Conservation (phyloP, 768 basidiomycete species). For the Mycena floridula region DNA sequence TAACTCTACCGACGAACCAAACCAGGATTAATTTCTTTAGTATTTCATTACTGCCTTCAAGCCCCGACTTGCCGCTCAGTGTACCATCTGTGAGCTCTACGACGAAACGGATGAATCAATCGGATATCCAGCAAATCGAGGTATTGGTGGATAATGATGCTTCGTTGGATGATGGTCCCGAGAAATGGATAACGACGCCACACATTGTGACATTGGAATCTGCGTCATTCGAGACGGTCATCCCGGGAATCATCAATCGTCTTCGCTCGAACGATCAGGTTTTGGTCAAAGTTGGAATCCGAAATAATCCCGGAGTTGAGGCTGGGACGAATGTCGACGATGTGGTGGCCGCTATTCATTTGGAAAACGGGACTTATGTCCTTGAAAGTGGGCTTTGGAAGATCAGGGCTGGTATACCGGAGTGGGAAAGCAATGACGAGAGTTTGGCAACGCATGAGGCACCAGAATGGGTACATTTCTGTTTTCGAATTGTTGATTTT, state of each 20-base stretch:
- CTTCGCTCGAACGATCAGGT: background rate
- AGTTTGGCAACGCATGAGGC: background rate
- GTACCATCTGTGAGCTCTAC: background rate
- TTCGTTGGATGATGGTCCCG: background rate
- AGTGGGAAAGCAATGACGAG: background rate
- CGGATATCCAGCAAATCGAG: background rate
- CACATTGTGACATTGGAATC: background rate
- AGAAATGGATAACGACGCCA: background rate
- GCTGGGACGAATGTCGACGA: background rate
- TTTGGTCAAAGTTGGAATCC: background rate
- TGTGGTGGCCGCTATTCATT: too few species aligned
- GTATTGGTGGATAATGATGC: background rate
- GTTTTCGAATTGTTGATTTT: background rate
- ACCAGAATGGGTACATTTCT: background rate
- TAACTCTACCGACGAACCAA: background rate
- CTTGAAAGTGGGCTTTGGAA: too few species aligned
- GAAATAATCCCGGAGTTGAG: background rate
- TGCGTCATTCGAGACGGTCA: background rate
- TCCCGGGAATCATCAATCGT: background rate
- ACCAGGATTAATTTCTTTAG: background rate
- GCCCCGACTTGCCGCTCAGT: background rate
- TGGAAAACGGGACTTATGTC: too few species aligned
- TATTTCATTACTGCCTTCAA: background rate
- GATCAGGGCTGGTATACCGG: background rate
- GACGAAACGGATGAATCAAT: background rate